phyloP scores from a whole-genome alignment of 2,329 filamentous ascomycete species.

The Tolypocladium tundrense region DNA sequence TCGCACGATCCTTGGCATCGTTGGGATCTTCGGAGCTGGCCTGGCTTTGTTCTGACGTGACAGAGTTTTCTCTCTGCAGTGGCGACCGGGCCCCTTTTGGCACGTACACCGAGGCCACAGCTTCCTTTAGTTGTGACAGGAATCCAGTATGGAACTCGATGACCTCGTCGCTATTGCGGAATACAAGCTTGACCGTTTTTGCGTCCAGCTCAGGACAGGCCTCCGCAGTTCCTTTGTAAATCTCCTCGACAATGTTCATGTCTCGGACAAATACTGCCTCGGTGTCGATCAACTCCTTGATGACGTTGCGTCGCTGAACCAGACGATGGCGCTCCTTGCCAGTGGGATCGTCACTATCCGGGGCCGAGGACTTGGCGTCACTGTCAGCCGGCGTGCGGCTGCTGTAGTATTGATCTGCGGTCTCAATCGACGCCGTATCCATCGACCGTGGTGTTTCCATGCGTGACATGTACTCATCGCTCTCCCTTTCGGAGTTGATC shows the following conservation, averaged over 20 bases:
- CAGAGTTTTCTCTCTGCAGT: conserved; percentile 30
- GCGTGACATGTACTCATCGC: conserved; percentile 32
- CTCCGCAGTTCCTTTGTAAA: conserved; percentile 88
- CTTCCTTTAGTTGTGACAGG: conserved; percentile 68
- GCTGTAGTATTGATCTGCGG: conserved; percentile 27
- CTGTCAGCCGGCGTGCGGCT: conserved; percentile 27
- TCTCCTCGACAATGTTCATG: conserved; percentile 95
- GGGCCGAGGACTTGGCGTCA: conserved; percentile 19
- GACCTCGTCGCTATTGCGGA: conserved; percentile 86
- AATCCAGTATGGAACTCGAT: conserved; percentile 78
- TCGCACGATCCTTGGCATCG: conserved; percentile 42
- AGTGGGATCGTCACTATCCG: conserved; percentile 30
- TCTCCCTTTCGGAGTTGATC: conserved; percentile 32
- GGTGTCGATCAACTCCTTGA: conserved; percentile 88
- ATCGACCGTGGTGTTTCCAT: conserved; percentile 35
- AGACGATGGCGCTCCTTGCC: conserved; percentile 60
- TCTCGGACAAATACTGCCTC: conserved; percentile 86
- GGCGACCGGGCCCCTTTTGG: conserved; percentile 41
- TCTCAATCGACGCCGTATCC: conserved; percentile 34
- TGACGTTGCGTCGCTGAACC: conserved; percentile 68
- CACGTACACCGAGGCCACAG: conserved; percentile 69
- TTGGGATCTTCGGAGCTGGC: conserved; percentile 30
- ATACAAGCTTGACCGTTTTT: conserved; percentile 81
- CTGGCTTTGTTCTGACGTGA: conserved; percentile 27
- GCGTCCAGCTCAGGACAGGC: conserved; percentile 69